A percentile compares a stretch with the other conserved stretches of the same genome.
These are phyloP conservation scores for Eremochloa ophiuroides DNA, from an alignment of 176 grass and related monocot genomes.

Conservation along the genomic window DNA sequence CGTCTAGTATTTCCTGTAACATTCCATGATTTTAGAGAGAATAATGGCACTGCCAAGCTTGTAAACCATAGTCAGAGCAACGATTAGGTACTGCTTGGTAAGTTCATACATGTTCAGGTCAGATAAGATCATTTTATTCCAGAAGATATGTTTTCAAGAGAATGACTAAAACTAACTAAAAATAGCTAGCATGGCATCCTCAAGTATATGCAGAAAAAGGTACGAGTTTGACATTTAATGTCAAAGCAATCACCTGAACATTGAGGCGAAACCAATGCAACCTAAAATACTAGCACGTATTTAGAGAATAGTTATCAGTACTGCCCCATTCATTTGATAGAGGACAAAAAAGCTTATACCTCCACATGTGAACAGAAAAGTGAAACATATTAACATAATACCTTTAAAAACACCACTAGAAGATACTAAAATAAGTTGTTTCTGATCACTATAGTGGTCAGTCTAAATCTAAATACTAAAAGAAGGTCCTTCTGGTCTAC, in stretches of 20 bases:
- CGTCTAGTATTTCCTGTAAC: slow-evolving; percentile 83
- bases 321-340: not conserved
- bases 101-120: not conserved
- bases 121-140: not conserved
- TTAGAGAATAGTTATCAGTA: not conserved
- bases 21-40: slow-evolving; percentile 26
- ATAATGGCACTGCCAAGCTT: not conserved
- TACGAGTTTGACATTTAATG: not conserved
- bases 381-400: slow-evolving; percentile 15
- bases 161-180: not conserved
- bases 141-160: not conserved
- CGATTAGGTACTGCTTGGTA: not conserved
- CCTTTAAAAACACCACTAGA: not conserved
- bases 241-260: slow-evolving; percentile 6
- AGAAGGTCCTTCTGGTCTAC: not conserved
- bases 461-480: slow-evolving; percentile 22
- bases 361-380: not conserved
- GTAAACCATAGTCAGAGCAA: not conserved
- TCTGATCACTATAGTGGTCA: slow-evolving; percentile 6
- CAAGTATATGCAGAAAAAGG: not conserved
- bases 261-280: not conserved
- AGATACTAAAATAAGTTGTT: slow-evolving; percentile 20
- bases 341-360: not conserved
- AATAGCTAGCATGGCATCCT: not conserved
- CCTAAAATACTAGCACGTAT: not conserved